Conservation (phyloP, 495 filamentous ascomycete species). For the Aspergillus avenaceus region DNA sequence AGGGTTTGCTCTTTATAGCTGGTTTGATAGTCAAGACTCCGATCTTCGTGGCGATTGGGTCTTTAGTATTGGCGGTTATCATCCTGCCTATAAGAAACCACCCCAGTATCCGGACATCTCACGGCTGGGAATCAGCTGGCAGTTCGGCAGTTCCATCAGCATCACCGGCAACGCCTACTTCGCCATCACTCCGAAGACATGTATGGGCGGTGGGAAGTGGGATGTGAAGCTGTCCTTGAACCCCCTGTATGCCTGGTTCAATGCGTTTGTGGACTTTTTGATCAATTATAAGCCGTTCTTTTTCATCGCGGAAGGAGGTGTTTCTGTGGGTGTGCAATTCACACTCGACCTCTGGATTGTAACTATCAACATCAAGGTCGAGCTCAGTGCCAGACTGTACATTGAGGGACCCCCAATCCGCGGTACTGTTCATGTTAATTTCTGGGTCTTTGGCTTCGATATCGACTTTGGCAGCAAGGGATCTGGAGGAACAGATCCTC, state of each 20-base stretch:
- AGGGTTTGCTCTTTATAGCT: conserved; percentile 43
- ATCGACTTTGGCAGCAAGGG: conserved; percentile 36
- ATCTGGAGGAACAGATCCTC: not conserved
- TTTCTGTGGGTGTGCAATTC: conserved; percentile 36
- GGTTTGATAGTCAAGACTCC: conserved; percentile 31
- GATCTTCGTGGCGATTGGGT: conserved; percentile 42
- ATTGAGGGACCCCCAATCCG: conserved; percentile 35
- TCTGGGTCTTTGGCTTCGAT: conserved; percentile 40
- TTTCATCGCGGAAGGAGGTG: conserved; percentile 32
- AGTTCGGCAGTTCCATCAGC: conserved; percentile 20
- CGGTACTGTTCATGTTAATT: conserved; percentile 37
- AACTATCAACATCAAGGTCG: conserved; percentile 26
- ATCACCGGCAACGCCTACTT: conserved; percentile 46
- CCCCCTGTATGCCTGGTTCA: conserved; percentile 36
- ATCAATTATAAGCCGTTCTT: conserved; percentile 49
- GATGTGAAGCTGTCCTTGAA: conserved; percentile 24
- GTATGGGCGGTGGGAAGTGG: conserved; percentile 45
- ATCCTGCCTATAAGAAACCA: conserved; percentile 34
- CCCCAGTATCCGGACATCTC: conserved; percentile 37
- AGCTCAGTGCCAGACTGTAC: conserved; percentile 32
- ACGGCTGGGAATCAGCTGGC: conserved; percentile 41
- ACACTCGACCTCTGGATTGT: conserved; percentile 33
- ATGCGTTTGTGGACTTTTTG: conserved; percentile 43
- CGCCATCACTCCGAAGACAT: conserved; percentile 47
- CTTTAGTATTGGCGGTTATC: conserved; percentile 51